Evolutionary conservation across 495 filamentous ascomycete species (phyloP), one percentile per base, ranked within the genome.

Genomic region (Penicilliopsis zonata): DNA sequence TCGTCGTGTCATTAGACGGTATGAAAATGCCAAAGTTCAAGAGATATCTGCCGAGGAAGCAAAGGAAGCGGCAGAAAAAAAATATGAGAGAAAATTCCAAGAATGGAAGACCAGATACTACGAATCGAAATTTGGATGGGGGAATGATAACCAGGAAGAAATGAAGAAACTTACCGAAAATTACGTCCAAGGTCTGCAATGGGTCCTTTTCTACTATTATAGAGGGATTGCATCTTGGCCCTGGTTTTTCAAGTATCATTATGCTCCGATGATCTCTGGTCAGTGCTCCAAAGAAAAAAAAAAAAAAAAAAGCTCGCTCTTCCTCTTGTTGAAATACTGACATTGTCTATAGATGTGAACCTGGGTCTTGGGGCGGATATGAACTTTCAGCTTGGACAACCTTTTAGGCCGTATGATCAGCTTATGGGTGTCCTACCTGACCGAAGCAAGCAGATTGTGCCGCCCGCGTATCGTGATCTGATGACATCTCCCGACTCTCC

Each of bases 161-260:
- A 67, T 96, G 49, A 76, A 65, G 25, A 78, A 83, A 38, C 63
- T 99, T 40, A 76, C 83, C 1, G 85, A 94, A 57, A 99, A 96
- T 60, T 99, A 99, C 53, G 81, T 99, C 4, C 83, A 96, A 62
- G 92, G 92, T 17, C 59, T 99, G 31, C 92, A 99, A 47, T 99
- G 92, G 92, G 92, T 99, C 20, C 62, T 99, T 22, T 94, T 79
- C 57, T 98, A 98, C 59, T 99, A 99, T 50, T 96, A 99, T 50
- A 77, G 81, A 33, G 90, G 92, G 30, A 86, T 99, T 34, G 92
- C 79, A 16, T 95, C 87, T 30, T 99, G 92, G 92, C 82, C 90
- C 15, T 99, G 92, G 92, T 99, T 82, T 57, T 99, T 95, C 57
- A 56, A 63, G 20, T 99, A 93, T 48, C 92, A 99, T 57, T 99